A percentile compares a stretch with the other conserved stretches of the same genome.
These are phyloP conservation scores for Podaxis carcinomalis DNA, from an alignment of 768 basidiomycete species.

Conservation along the genomic window DNA sequence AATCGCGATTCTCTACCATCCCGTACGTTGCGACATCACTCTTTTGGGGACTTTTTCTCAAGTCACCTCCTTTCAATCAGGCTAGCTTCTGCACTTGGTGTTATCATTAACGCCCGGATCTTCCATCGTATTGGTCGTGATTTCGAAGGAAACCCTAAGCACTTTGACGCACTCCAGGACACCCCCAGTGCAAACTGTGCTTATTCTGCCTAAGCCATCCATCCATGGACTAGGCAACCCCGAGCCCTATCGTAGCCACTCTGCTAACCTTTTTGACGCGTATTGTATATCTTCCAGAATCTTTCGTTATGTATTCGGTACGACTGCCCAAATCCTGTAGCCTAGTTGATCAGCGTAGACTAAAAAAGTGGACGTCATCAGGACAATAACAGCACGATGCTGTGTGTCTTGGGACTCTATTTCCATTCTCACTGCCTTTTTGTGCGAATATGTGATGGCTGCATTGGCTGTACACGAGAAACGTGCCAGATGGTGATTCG, in stretches of 20 bases:
- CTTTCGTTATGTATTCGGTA: too few relatives aligned
- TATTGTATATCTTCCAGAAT: too few relatives aligned
- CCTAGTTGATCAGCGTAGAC: neutral
- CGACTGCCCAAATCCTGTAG: too few relatives aligned
- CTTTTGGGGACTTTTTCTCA: neutral
- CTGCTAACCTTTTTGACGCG: too few relatives aligned
- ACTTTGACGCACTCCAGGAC: neutral
- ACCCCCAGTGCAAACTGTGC: neutral
- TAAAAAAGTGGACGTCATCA: neutral
- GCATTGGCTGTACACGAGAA: too few relatives aligned
- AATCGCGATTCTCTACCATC: neutral
- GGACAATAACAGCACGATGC: neutral
- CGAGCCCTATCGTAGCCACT: too few relatives aligned
- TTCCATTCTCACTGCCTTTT: too few relatives aligned
- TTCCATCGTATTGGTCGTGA: conserved; percentile 7
- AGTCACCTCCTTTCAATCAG: neutral
- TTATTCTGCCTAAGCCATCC: neutral
- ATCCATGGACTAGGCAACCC: too few relatives aligned
- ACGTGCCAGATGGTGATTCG: too few relatives aligned
- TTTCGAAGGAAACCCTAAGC: neutral
- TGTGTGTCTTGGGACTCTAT: too few relatives aligned
- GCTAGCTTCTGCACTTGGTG: neutral
- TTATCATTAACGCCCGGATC: conserved; percentile 2
- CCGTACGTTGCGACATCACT: neutral
- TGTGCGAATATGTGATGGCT: too few relatives aligned